These are phyloP conservation scores for Solanum hybrid DNA, from an alignment of 305 asterid species.

Conservation along the genomic window DNA sequence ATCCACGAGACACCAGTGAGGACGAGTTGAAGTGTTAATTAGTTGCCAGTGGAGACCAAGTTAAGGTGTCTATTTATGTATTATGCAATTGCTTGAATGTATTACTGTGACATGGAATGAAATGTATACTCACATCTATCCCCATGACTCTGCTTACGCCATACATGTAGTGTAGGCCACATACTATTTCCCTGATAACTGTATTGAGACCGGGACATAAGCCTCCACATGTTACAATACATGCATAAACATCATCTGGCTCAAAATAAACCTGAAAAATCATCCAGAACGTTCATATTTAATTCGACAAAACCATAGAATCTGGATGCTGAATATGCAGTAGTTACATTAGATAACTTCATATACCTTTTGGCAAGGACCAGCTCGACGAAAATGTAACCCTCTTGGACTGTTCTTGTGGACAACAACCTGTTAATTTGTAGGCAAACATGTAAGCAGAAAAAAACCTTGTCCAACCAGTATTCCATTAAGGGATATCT, in stretches of 20 bases:
- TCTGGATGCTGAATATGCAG: background rate
- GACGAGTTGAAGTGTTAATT: background rate
- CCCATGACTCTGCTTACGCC: conserved; percentile 73
- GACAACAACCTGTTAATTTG: conserved; percentile 47
- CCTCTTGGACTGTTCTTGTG: conserved; percentile 81
- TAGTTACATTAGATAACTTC: background rate
- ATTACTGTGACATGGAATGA: background rate
- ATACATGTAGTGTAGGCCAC: conserved; percentile 70
- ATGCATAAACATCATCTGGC: conserved; percentile 74
- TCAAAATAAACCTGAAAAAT: conserved; percentile 66
- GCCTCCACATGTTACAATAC: conserved; percentile 95
- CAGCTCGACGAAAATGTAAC: conserved; percentile 88
- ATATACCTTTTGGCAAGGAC: conserved; percentile 79
- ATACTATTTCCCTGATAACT: conserved; percentile 84
- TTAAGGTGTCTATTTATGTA: background rate
- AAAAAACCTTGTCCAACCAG: background rate
- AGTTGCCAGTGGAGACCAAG: background rate
- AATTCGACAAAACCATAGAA: background rate
- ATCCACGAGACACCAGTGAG: background rate
- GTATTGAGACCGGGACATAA: conserved; percentile 97
- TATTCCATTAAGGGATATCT: background rate
- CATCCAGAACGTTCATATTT: background rate
- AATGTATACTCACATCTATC: conserved; percentile 47
- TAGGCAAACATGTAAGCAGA: background rate
- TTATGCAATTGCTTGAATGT: background rate